phyloP scores from a whole-genome alignment of 495 filamentous ascomycete species.

The Umbilicaria muhlenbergii region DNA sequence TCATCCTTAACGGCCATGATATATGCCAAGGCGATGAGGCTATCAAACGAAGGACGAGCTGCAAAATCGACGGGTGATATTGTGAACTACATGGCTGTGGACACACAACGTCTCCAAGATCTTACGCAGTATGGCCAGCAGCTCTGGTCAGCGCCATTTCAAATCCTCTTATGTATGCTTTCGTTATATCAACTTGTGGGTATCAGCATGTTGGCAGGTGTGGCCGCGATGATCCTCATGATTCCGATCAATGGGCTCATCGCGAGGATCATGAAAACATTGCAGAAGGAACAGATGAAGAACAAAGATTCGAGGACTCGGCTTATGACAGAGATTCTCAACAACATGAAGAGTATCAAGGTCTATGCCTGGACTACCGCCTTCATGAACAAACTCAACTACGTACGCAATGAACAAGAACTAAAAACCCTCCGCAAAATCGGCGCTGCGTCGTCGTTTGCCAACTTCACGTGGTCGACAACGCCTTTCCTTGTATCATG shows the following conservation, averaged over 20 bases:
- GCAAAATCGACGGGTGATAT: constrained; percentile 92
- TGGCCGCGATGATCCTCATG: constrained; percentile 94
- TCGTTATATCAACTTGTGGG: constrained; percentile 92
- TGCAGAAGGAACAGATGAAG: constrained; percentile 96
- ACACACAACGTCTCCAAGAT: constrained; percentile 88
- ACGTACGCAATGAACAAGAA: constrained; percentile 89
- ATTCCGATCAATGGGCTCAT: constrained; percentile 92
- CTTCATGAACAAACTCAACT: constrained; percentile 93
- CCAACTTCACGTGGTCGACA: constrained; percentile 99
- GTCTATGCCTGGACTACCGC: constrained; percentile 94
- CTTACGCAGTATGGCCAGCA: constrained; percentile 90
- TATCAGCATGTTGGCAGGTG: constrained; percentile 87
- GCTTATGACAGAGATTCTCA: constrained; percentile 92
- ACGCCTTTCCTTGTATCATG: constrained; percentile 97
- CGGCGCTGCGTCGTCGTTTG: constrained; percentile 79
- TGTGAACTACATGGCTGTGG: constrained; percentile 97
- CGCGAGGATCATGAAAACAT: constrained; percentile 78
- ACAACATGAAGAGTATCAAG: constrained; percentile 99
- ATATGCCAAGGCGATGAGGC: constrained; percentile 73
- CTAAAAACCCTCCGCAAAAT: constrained; percentile 92
- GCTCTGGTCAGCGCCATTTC: constrained; percentile 90
- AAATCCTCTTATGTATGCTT: constrained; percentile 87
- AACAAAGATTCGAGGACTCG: constrained; percentile 93
- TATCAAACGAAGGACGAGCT: constrained; percentile 88
- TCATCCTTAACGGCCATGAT: constrained; percentile 77